phyloP scores from a whole-genome alignment of 306 rosid species.

The Vigna reflexopilosa region DNA sequence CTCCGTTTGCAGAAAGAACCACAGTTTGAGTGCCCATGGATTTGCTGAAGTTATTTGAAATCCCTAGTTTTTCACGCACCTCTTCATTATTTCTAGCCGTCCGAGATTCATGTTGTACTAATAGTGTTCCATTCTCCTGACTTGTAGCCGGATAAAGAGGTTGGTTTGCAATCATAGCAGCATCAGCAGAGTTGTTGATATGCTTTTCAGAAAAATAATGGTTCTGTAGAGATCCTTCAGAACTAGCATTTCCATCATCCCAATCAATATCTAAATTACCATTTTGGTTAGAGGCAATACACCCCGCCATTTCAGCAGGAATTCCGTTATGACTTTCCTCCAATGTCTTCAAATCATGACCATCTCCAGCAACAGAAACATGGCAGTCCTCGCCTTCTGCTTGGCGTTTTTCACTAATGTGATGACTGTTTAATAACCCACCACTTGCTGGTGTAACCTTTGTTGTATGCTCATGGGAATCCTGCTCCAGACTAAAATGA shows the following conservation, averaged over 20 bases:
- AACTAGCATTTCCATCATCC: conserved; percentile 46
- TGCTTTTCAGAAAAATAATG: conserved; percentile 47
- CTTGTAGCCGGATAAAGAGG: conserved; percentile 42
- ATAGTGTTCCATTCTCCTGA: conserved; percentile 52
- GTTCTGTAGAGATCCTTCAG: conserved; percentile 49
- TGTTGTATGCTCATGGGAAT: conserved; percentile 48
- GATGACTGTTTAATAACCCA: conserved; percentile 38
- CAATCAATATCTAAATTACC: conserved; percentile 45
- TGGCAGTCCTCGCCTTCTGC: conserved; percentile 53
- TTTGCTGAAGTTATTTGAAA: conserved; percentile 45
- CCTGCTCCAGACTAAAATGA: conserved; percentile 83
- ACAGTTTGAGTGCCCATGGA: conserved; percentile 41
- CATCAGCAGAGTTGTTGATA: conserved; percentile 37
- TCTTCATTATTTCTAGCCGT: conserved; percentile 37
- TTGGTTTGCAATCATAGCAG: conserved; percentile 22
- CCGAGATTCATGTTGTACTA: conserved; percentile 41
- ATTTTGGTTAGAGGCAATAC: conserved; percentile 50
- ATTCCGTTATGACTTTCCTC: conserved; percentile 53
- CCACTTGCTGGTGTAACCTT: conserved; percentile 40
- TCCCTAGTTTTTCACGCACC: conserved; percentile 35
- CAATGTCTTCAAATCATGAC: conserved; percentile 49
- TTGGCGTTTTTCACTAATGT: conserved; percentile 48
- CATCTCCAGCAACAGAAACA: conserved; percentile 48
- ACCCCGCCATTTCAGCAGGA: conserved; percentile 50
- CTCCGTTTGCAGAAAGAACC: conserved; percentile 45